Percentiles rank a stretch among this genome's conserved stretches.
Evolutionary conservation across 345 rosid genomes (phyloP).

Genomic region (Gossypium turneri): DNA sequence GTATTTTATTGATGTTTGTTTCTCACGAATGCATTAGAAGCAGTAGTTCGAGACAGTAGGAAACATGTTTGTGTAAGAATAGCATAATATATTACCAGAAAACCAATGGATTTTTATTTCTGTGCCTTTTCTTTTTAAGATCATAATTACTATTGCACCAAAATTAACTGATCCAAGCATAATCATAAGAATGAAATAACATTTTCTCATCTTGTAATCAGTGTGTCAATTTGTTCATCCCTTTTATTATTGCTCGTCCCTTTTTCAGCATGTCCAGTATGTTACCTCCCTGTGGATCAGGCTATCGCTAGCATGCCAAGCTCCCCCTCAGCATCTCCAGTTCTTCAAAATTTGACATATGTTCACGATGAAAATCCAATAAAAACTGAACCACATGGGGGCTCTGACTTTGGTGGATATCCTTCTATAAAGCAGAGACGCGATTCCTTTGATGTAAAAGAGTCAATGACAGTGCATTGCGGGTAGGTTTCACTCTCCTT

Average conservation of each 20-base stretch:
- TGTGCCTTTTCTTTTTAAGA: not conserved
- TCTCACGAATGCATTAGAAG: not conserved
- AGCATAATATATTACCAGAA: not conserved
- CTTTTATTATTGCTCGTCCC: slow-evolving; percentile 13
- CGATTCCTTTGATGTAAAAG: slow-evolving; percentile 61
- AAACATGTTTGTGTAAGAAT: not conserved
- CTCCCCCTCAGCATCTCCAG: slow-evolving; percentile 50
- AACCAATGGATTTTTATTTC: not conserved
- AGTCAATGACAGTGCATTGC: slow-evolving; percentile 84
- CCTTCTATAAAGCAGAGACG: slow-evolving; percentile 65
- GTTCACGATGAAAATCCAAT: slow-evolving; percentile 48
- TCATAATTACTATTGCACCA: not conserved
- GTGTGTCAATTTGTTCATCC: not conserved
- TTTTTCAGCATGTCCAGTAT: slow-evolving; percentile 73
- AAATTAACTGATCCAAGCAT: not conserved
- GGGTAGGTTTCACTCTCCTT: slow-evolving; percentile 46
- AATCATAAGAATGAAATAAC: slow-evolving; percentile 5
- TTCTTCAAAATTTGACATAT: slow-evolving; percentile 58
- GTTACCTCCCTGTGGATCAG: slow-evolving; percentile 70
- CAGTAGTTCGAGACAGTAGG: not conserved
- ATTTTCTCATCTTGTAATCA: not conserved
- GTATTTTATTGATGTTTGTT: not conserved
- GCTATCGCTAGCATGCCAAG: slow-evolving; percentile 73
- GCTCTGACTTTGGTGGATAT: slow-evolving; percentile 87
- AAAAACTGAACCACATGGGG: slow-evolving; percentile 57